Evolutionary conservation across 176 grass and related monocot species (phyloP), one percentile per base, ranked within the genome.

Genomic region (Eleusine indica): DNA sequence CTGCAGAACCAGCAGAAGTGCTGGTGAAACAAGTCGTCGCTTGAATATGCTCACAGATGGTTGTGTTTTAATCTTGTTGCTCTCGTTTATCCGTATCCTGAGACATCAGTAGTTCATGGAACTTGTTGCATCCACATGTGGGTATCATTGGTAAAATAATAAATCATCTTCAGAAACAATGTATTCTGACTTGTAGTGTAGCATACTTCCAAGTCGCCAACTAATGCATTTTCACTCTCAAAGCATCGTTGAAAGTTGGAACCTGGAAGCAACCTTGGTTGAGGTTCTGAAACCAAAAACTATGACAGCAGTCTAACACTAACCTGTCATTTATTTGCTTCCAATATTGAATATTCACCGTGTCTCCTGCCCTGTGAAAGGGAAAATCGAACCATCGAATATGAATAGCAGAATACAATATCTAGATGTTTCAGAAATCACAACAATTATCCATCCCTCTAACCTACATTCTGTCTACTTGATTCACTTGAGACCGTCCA

Each of bases 1-100:
- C 35, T 0, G 25, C 39, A 19, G 53, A 81, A 68, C 12, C 56
- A 15, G 29, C 16, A 71, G 88, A 82, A 82, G 82, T 58, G 47
- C 21, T 78, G 66, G 29, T 66, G 72, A 32, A 89, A 28, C 30
- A 89, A 80, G 51, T 89, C 80, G 61, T 76, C 11, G 53, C 77
- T 77, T 89, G 87, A 89, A 18, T 18, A 73, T 35, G 68, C 22
- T 37, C 12, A 60, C 42, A 68, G 40, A 48, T 46, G 19, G 32
- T 44, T 43, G 47, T 39, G 32, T 61, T 15, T 75, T 40, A 49
- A 80, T 18, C 49, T 21, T 62, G 65, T 28, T 58, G 6, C 4
- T 69, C 25, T 48, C 37, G 2, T 15, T 80, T 25, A 73, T 53
- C 51, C 32, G 38, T 39, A 39, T 30, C 39, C 63, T 35, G 32